phyloP scores from a whole-genome alignment of 2,329 filamentous ascomycete genomes.

The Penicillium sp. region DNA sequence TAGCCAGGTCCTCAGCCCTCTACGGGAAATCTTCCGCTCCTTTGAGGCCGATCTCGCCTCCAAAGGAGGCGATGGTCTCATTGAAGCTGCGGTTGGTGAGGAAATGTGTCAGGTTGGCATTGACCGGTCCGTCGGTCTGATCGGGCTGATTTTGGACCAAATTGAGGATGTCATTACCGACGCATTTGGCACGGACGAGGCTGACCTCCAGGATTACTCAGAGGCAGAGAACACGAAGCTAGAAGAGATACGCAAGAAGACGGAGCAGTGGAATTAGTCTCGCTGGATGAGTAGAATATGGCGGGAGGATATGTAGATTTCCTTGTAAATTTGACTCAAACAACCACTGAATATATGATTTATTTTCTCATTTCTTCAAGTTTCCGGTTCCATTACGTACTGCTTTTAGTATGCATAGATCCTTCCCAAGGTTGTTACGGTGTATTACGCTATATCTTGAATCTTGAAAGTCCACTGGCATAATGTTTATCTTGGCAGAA shows the following conservation, averaged over 20 bases:
- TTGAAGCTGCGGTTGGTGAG: constrained; percentile 40
- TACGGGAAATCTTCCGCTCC: constrained; percentile 36
- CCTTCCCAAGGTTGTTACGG: too few species aligned
- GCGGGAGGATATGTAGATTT: not conserved
- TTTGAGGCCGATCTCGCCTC: constrained; percentile 37
- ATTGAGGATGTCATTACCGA: constrained; percentile 39
- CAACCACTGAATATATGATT: not conserved
- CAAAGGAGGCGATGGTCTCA: constrained; percentile 43
- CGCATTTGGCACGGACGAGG: constrained; percentile 32
- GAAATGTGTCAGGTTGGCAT: constrained; percentile 39
- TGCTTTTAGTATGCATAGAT: too few species aligned
- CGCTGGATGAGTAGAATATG: not conserved
- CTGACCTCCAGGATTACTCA: constrained; percentile 33
- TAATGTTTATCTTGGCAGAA: too few species aligned
- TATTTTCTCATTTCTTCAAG: not conserved
- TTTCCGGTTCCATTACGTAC: too few species aligned
- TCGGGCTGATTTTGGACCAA: constrained; percentile 38
- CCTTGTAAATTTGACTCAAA: not conserved
- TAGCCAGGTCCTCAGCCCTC: constrained; percentile 35
- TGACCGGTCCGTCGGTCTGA: constrained; percentile 39
- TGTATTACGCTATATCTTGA: too few species aligned
- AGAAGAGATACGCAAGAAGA: constrained; percentile 33
- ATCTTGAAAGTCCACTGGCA: too few species aligned
- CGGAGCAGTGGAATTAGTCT: constrained; percentile 15
- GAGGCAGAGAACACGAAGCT: constrained; percentile 34